A percentile compares a stretch with the other conserved stretches of the same genome.
Conservation (phyloP, 768 basidiomycete species). For the Agaricus sinodeliciosus region DNA sequence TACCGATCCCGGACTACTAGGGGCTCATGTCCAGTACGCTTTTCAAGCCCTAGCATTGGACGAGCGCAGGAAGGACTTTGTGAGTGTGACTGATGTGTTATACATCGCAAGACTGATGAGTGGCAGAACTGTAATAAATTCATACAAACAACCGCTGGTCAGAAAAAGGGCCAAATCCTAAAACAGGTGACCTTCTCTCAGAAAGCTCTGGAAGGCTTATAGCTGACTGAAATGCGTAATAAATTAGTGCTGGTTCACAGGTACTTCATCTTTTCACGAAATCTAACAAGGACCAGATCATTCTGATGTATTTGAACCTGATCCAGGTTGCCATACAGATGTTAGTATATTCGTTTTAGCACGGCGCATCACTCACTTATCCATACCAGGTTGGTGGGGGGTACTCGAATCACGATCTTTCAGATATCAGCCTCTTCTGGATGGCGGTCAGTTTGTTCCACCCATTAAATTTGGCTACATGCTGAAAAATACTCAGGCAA, state of each 20-base stretch:
- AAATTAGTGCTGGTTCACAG: slow-evolving; percentile 66
- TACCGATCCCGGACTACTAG: slow-evolving; percentile 43
- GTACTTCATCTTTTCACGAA: slow-evolving; percentile 24
- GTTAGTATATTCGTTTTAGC: slow-evolving; percentile 21
- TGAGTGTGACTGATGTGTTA: slow-evolving; percentile 25
- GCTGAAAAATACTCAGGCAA: slow-evolving; percentile 32
- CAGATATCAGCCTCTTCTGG: slow-evolving; percentile 59
- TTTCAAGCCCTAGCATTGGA: slow-evolving; percentile 69
- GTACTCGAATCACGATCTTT: slow-evolving; percentile 58
- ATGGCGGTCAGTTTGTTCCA: slow-evolving; percentile 40
- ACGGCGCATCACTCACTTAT: background rate
- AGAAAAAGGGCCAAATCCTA: slow-evolving; percentile 48
- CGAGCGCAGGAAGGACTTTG: slow-evolving; percentile 64
- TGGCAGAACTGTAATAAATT: slow-evolving; percentile 56
- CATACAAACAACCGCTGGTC: slow-evolving; percentile 47
- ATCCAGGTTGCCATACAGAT: slow-evolving; percentile 34
- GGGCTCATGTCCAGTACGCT: slow-evolving; percentile 56
- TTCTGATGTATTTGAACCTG: slow-evolving; percentile 1
- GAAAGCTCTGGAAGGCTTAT: background rate
- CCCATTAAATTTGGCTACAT: background rate
- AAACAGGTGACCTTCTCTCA: slow-evolving; percentile 41
- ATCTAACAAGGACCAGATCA: background rate
- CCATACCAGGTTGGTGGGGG: slow-evolving; percentile 58
- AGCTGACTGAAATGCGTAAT: background rate
- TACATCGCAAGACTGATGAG: background rate